phyloP scores from a whole-genome alignment of 352 stramenopile species.

The Phytophthora vignae region DNA sequence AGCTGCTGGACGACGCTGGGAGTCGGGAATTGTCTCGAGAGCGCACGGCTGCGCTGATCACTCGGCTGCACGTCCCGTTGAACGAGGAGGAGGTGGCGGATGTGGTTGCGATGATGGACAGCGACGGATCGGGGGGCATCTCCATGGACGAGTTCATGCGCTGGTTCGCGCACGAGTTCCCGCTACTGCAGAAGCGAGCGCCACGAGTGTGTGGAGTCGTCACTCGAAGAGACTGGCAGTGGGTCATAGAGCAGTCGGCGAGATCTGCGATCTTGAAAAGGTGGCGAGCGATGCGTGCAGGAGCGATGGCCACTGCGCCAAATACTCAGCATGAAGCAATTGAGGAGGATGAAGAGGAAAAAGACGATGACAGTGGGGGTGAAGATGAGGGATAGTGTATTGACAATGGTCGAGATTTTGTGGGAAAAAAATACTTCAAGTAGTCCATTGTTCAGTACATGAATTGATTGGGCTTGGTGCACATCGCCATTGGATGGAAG shows the following conservation, averaged over 20 bases:
- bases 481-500: too few relatives aligned
- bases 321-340: not conserved
- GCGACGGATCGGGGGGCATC: conserved; percentile 67
- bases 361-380: not conserved
- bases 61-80: conserved; percentile 66
- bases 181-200: conserved; percentile 55
- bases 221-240: conserved; percentile 61
- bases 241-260: conserved; percentile 68
- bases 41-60: conserved; percentile 56
- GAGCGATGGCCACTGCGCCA: conserved; percentile 6
- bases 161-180: conserved; percentile 75
- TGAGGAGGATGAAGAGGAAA: conserved; percentile 13
- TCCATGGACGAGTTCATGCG: conserved; percentile 72
- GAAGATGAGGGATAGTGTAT: not conserved
- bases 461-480: too few relatives aligned
- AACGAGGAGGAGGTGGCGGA: conserved; percentile 59
- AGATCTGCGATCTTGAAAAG: conserved; percentile 55
- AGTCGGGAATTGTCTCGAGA: conserved; percentile 61
- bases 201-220: conserved; percentile 64
- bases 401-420: too few relatives aligned
- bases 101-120: conserved; percentile 87
- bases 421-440: too few relatives aligned
- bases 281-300: conserved; percentile 51
- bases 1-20: conserved; percentile 66
- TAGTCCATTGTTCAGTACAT: too few relatives aligned